phyloP scores from a whole-genome alignment of 495 filamentous ascomycete genomes.

The Penicillium pancosmium region DNA sequence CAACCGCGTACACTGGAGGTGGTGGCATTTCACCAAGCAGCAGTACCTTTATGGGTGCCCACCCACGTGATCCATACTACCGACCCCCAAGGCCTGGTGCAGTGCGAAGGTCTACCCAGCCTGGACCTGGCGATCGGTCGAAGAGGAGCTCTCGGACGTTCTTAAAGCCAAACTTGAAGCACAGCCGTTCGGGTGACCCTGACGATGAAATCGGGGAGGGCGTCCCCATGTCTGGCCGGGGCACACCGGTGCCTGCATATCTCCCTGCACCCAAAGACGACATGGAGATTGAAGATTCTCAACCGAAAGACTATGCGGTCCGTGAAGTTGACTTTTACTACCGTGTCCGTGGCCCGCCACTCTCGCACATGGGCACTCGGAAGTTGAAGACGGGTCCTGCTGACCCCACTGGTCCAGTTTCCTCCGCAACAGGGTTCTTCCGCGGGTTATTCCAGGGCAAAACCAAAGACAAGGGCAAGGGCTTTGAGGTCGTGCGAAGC shows the following conservation, averaged over 20 bases:
- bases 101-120: slow-evolving; percentile 56
- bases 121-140: slow-evolving; percentile 41
- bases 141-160: slow-evolving; percentile 40
- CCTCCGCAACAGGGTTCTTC: slow-evolving; percentile 87
- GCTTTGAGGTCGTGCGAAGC: slow-evolving; percentile 94
- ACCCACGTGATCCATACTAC: slow-evolving; percentile 74
- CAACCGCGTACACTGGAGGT: slow-evolving; percentile 70
- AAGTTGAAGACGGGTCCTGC: slow-evolving; percentile 92
- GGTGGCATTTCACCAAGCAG: slow-evolving; percentile 48
- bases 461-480: slow-evolving; percentile 86
- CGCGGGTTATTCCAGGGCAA: slow-evolving; percentile 76
- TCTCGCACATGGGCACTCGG: slow-evolving; percentile 77
- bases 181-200: slow-evolving; percentile 34
- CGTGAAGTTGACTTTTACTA: slow-evolving; percentile 97
- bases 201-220: slow-evolving; percentile 49
- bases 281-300: slow-evolving; percentile 54
- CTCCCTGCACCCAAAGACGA: slow-evolving; percentile 55
- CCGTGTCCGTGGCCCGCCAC: slow-evolving; percentile 83
- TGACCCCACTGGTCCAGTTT: slow-evolving; percentile 88
- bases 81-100: slow-evolving; percentile 71
- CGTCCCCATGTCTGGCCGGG: slow-evolving; percentile 50
- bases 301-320: slow-evolving; percentile 80
- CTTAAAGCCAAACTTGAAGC: slow-evolving; percentile 47
- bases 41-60: slow-evolving; percentile 46
- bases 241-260: slow-evolving; percentile 56